phyloP scores from a whole-genome alignment of 352 stramenopile species.

The Phytophthora meadii region DNA sequence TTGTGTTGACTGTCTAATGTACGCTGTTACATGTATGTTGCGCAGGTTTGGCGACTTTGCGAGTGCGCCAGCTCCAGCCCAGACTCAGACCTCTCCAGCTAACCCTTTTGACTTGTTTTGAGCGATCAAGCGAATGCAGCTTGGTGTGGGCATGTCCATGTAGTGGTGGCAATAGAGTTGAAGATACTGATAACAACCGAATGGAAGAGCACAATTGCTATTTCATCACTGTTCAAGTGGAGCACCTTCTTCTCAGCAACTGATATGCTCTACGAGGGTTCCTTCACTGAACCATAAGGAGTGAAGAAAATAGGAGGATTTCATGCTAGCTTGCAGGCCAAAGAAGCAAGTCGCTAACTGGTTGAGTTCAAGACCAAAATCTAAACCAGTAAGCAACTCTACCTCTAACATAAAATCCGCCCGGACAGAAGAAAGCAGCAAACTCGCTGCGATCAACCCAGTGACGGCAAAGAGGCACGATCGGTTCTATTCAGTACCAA shows the following conservation, averaged over 20 bases:
- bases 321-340: constrained; percentile 46
- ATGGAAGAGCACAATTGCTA: neutral
- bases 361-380: neutral
- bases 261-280: no score
- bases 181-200: constrained; percentile 20
- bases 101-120: constrained; percentile 90
- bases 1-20: constrained; percentile 16
- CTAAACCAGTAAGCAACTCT: constrained; percentile 8
- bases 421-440: constrained; percentile 91
- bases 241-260: neutral
- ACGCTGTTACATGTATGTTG: neutral
- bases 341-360: constrained; percentile 19
- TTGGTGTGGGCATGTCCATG: constrained; percentile 5
- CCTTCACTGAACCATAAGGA: neutral
- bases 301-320: constrained; percentile 40
- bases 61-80: constrained; percentile 43
- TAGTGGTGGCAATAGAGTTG: constrained; percentile 40
- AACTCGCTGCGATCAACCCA: constrained; percentile 82
- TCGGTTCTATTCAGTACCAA: constrained; percentile 52
- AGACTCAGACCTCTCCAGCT: constrained; percentile 43
- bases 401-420: constrained; percentile 84
- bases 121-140: constrained; percentile 31
- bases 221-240: neutral
- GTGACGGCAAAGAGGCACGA: constrained; percentile 80
- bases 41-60: constrained; percentile 64